Base-by-base conservation (phyloP, 1,139 yeast species). In the Kodamaea alishanica region DNA sequence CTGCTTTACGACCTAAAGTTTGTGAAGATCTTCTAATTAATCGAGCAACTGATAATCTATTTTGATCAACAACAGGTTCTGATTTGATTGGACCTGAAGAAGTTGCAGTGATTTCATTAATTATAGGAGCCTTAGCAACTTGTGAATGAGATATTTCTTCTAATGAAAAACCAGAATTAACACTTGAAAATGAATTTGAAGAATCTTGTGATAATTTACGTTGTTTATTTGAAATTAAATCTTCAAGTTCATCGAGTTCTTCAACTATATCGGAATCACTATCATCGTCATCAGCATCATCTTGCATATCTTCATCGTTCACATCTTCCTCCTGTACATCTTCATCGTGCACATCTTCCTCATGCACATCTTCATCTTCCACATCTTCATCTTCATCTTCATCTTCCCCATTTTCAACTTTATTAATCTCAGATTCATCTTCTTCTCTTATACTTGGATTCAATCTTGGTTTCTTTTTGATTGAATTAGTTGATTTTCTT, bases 11-110 rank as follows among this genome's bases (percentile, higher is more conserved):
- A 0, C 83, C 83, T 28, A 78, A 58, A 2, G 75, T 71, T 47
- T 77, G 81, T 1, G 82, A 76, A 5, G 80, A 74, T 38, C 81
- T 56, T 45, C 83, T 60, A 32, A 83, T 77, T 65, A 83, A 69
- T 44, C 94, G 63, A 0, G 88, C 92, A 23, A 84, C 85, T 0
- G 88, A 79, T 38, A 81, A 67, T 48, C 94, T 65, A 2, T 83
- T 76, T 38, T 75, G 79, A 52, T 84, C 94, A 8, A 84, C 78
- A 24, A 83, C 61, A 0, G 94, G 94, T 41, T 82, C 84, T 20
- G 67, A 60, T 41, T 63, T 67, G 40, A 35, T 44, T 35, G 35
- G 39, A 29, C 28, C 11, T 6, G 42, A 27, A n/a, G 28, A 6
- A 10, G 33, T 32, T 6, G 41, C 26, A 15, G 40, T 41, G 22